phyloP scores from a whole-genome alignment of 768 basidiomycete species.

The Butyriboletus loyo region DNA sequence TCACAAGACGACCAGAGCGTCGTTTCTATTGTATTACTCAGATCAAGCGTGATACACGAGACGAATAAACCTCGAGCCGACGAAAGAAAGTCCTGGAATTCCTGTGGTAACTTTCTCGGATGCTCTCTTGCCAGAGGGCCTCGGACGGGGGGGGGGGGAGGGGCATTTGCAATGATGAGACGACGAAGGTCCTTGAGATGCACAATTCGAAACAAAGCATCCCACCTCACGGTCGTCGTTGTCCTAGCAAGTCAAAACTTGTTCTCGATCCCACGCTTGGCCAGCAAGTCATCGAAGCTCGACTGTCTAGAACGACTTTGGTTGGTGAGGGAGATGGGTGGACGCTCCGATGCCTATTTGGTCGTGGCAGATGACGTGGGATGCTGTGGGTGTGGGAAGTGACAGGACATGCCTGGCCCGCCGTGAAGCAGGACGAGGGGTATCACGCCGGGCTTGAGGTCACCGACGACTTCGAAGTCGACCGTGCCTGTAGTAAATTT shows the following conservation, averaged over 20 bases:
- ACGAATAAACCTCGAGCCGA: too few species aligned
- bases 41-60: too few species aligned
- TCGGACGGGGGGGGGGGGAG: conserved; percentile 31
- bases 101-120: conserved; percentile 26
- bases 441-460: conserved; percentile 21
- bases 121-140: conserved; percentile 22
- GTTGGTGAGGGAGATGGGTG: conserved; percentile 40
- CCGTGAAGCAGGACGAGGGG: conserved; percentile 43
- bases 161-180: conserved; percentile 32
- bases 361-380: conserved; percentile 48
- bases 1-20: too few species aligned
- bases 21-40: too few species aligned
- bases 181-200: conserved; percentile 35
- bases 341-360: conserved; percentile 45
- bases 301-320: conserved; percentile 40
- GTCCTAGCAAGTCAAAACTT: conserved; percentile 45
- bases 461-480: conserved; percentile 30
- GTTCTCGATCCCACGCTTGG: conserved; percentile 37
- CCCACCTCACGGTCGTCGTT: conserved; percentile 59
- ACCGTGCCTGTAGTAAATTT: conserved; percentile 11
- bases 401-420: conserved; percentile 32
- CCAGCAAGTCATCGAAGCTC: conserved; percentile 48
- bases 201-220: conserved; percentile 43
- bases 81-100: conserved; percentile 25
- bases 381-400: conserved; percentile 34